Evolutionary conservation across 371 early-diverging fungal species (phyloP).

Genomic region (Mucor circinelloides): DNA sequence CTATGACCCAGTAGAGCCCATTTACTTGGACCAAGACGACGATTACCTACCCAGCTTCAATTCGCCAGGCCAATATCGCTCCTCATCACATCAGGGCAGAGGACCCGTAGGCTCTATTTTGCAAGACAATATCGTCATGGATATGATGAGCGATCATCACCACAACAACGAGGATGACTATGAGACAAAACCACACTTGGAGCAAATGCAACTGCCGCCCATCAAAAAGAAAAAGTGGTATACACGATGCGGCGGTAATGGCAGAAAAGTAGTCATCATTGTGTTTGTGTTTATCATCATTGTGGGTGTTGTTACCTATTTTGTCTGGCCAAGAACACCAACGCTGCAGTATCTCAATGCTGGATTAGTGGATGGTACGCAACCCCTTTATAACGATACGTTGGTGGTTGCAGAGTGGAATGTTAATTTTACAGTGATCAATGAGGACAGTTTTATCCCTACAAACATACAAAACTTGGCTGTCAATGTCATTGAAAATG

Average conservation of each 20-base stretch:
- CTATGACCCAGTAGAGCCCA: slow-evolving; percentile 30
- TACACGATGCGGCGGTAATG: slow-evolving; percentile 21
- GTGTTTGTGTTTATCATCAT: slow-evolving; percentile 31
- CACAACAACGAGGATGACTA: not conserved
- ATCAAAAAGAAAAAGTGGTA: slow-evolving; percentile 29
- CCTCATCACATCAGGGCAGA: slow-evolving; percentile 3
- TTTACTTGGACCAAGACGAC: slow-evolving; percentile 39
- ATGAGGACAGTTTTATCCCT: slow-evolving; percentile 32
- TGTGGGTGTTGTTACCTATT: slow-evolving; percentile 37
- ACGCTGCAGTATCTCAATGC: slow-evolving; percentile 24
- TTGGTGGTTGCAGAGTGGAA: slow-evolving; percentile 26
- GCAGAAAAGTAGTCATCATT: slow-evolving; percentile 29
- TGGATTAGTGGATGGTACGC: slow-evolving; percentile 5
- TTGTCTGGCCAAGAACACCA: slow-evolving; percentile 50
- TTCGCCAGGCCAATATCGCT: slow-evolving; percentile 14
- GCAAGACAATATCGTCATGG: slow-evolving; percentile 49
- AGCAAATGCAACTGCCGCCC: slow-evolving; percentile 16
- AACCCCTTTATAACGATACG: slow-evolving; percentile 7
- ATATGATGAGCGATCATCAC: slow-evolving; percentile 24
- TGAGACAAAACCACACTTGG: not conserved
- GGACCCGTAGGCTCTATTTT: slow-evolving; percentile 36
- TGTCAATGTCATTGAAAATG: slow-evolving; percentile 20
- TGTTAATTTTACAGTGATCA: slow-evolving; percentile 34
- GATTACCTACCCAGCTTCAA: slow-evolving; percentile 35
- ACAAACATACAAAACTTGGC: slow-evolving; percentile 26